Evolutionary conservation across 1,284 basidiomycete species (phyloP).

Genomic region (Ganoderma lingzhi): DNA sequence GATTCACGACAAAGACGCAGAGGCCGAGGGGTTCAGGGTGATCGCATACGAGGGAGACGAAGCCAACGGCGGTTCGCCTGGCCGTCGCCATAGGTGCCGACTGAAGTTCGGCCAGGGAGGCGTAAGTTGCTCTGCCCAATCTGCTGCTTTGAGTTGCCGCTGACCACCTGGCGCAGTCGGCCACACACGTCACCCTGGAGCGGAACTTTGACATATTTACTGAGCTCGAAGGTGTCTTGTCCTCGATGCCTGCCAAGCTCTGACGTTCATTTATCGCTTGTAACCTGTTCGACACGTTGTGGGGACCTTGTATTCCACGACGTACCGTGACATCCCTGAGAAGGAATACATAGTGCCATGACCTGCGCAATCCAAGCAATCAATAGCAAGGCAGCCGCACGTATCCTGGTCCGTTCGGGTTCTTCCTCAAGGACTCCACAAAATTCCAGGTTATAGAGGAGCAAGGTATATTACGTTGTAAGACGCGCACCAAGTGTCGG

Average conservation of each 20-base stretch:
- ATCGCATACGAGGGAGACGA: conserved; percentile 77
- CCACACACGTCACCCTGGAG: conserved; percentile 56
- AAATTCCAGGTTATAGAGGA: not conserved
- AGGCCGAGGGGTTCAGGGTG: conserved; percentile 53
- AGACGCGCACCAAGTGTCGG: not conserved
- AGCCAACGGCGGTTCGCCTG: conserved; percentile 63
- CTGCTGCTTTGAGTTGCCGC: not conserved
- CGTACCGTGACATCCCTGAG: not conserved
- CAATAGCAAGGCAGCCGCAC: not conserved
- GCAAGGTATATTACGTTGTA: not conserved
- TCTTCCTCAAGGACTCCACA: not conserved
- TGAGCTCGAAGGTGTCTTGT: conserved; percentile 43
- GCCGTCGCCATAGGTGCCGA: conserved; percentile 62
- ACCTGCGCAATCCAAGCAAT: not conserved
- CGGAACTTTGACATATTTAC: conserved; percentile 69
- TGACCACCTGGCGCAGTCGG: conserved; percentile 44
- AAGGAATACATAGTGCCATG: not conserved
- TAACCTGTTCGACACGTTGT: too few species aligned
- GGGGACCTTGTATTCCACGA: not conserved
- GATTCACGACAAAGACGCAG: conserved; percentile 47
- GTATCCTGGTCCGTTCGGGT: not conserved
- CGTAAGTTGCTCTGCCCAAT: conserved; percentile 44
- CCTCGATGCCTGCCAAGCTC: conserved; percentile 25
- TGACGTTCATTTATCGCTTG: conserved; percentile 11
- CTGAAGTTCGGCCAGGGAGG: conserved; percentile 55